phyloP scores from a whole-genome alignment of 495 filamentous ascomycete species.

The Durotheca rogersii region DNA sequence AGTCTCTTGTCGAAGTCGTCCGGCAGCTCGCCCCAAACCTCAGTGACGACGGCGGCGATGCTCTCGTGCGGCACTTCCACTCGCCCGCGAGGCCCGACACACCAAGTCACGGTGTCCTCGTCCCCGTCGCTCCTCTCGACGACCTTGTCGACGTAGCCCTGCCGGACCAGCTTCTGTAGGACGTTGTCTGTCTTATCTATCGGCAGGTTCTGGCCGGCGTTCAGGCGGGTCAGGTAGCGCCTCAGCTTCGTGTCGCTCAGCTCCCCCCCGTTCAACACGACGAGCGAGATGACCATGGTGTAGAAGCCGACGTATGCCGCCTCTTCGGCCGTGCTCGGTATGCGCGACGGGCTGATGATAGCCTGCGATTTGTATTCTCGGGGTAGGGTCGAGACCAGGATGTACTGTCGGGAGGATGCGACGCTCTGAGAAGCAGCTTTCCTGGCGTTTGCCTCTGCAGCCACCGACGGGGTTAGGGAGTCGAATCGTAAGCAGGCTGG shows the following conservation, averaged over 20 bases:
- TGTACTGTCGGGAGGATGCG: constrained; percentile 66
- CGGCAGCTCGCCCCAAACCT: constrained; percentile 53
- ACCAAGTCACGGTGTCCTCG: constrained; percentile 75
- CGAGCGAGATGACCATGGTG: constrained; percentile 73
- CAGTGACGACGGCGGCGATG: constrained; percentile 67
- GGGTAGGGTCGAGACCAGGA: constrained; percentile 72
- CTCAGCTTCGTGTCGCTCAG: constrained; percentile 72
- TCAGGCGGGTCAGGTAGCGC: constrained; percentile 71
- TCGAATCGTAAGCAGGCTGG: too few relatives aligned
- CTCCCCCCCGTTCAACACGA: constrained; percentile 65
- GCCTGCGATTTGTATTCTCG: constrained; percentile 58
- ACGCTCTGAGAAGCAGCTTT: constrained; percentile 45
- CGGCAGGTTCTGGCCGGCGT: constrained; percentile 72
- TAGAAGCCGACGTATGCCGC: constrained; percentile 78
- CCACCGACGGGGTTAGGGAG: too few relatives aligned
- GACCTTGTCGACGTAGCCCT: constrained; percentile 79
- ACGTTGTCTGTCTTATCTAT: constrained; percentile 74
- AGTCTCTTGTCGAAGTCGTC: constrained; percentile 56
- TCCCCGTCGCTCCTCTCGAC: constrained; percentile 60
- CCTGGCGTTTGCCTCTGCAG: constrained; percentile 38
- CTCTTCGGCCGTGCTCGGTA: constrained; percentile 64
- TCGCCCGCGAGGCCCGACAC: constrained; percentile 81
- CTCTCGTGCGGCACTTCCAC: constrained; percentile 76
- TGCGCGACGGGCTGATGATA: constrained; percentile 68
- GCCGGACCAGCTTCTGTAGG: constrained; percentile 70